Base-by-base conservation (phyloP, 495 filamentous ascomycete species). In the Daldinia childiae region DNA sequence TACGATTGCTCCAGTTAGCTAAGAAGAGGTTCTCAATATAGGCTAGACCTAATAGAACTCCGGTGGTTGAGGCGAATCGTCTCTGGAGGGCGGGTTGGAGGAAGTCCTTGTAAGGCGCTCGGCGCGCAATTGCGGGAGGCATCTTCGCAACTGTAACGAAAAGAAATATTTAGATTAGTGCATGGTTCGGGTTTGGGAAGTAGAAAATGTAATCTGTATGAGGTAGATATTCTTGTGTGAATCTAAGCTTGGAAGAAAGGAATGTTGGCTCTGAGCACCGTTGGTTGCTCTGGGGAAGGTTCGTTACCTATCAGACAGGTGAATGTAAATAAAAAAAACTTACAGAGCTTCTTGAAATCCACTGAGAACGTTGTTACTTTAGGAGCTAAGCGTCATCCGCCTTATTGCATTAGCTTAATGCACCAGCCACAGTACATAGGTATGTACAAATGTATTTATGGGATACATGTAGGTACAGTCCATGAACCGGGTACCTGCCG, bases 11-110 rank as follows among this genome's bases (percentile, higher is more conserved):
- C 84, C 90, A 93, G 69, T 86, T 86, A 12, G 89, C 90, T 68
- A 97, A 85, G 38, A 88, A 76, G 68, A 96, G 78, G 58, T 92
- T 84, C 69, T 92, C 86, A n/a, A 87, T 26, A 78, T 97, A 98
- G 79, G 91, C 92, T 66, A 92, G 80, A 15, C 84, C 78, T 14
- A 95, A 75, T 7, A 91, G 79, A 41, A 92, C 77, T 36, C 86
- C 79, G 51, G 90, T 90, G 32, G 93, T 92, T 60, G 87, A 86
- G 43, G 90, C 89, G 83, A 98, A 98, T 64, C 93, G 86, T 71
- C 92, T 86, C 78, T 99, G 95, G 59, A 98, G 81, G 43, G 92
- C 87, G 36, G 95, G 94, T 41, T 95, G 97, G 64, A 98, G 81
- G 79, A 96, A 94, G 75, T 97, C 92, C 82, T 94, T 89, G 77